Percentiles rank a stretch among this genome's conserved stretches.
These are phyloP conservation scores for Chrysoporthe deuterocubensis DNA, from an alignment of 2,329 filamentous ascomycete genomes.

Conservation along the genomic window DNA sequence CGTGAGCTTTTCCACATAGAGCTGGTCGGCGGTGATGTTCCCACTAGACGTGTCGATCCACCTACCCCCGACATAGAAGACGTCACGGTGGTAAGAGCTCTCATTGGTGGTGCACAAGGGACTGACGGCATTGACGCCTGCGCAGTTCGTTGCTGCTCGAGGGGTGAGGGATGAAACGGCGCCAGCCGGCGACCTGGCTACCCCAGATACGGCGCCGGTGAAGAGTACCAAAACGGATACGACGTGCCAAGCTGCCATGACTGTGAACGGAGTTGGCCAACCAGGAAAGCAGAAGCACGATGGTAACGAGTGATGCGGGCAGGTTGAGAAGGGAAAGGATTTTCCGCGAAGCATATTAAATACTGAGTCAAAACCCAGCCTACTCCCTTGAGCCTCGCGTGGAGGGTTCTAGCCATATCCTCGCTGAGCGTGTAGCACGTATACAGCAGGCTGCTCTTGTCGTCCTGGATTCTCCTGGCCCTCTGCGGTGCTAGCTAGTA, in stretches of 20 bases:
- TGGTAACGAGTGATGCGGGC: neutral
- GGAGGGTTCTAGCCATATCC: neutral
- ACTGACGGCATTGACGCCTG: conserved; percentile 26
- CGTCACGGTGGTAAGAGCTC: conserved; percentile 30
- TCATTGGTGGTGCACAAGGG: conserved; percentile 26
- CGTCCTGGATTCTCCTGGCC: neutral
- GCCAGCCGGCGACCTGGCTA: neutral
- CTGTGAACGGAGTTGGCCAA: no score
- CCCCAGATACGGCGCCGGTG: conserved; percentile 3
- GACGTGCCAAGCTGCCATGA: conserved; percentile 16
- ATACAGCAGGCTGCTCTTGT: neutral
- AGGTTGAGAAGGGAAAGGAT: neutral
- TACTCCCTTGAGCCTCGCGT: neutral
- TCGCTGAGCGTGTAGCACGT: neutral
- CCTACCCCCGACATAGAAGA: conserved; percentile 38
- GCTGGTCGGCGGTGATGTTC: conserved; percentile 35
- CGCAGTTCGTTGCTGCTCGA: conserved; percentile 21
- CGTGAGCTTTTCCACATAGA: conserved; percentile 41
- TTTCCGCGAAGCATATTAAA: conserved; percentile 7
- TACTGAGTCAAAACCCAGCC: neutral
- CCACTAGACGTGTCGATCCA: conserved; percentile 31
- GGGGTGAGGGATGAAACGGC: neutral
- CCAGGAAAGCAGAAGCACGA: neutral
- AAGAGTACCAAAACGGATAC: conserved; percentile 17
- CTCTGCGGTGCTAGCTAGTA: neutral